Evolutionary conservation across 306 rosid species (phyloP), one percentile per base, ranked within the genome.

Genomic region (Alnus glutinosa): DNA sequence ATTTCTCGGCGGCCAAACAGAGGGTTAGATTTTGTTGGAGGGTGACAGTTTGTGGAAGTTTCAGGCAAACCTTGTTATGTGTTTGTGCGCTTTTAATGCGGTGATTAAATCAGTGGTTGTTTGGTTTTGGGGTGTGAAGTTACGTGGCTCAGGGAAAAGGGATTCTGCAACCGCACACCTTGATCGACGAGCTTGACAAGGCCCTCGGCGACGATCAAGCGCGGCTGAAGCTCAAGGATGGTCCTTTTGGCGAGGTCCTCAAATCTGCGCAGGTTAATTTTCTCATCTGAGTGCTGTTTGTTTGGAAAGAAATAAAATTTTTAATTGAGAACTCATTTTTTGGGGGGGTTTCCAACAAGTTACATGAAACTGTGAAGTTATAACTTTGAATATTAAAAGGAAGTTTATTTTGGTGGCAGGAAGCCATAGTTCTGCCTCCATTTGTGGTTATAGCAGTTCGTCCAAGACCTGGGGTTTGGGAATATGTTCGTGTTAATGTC

Each of bases 401-500:
- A 23, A 34, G 77, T 79, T 12, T 73, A 8, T 63, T 77, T 76
- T 75, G 88, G 52, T 85, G 23, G 7, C 81, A 90, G 93, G 97
- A 90, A 89, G 97, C 96, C 64, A 90, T 94, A 83, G 75, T 94
- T 78, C 71, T 86, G 88, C 98, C 98, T 73, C 97, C 98, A 70
- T 94, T 86, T 86, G 96, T 94, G 87, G 96, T 92, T 9, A 80
- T 94, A 63, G 96, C 93, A 77, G 94, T 94, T 90, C 96, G 97
- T 30, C 98, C 97, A 16, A 89, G 98, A 58, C 96, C 97, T 70
- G 98, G 98, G 81, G 95, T 91, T 70, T 93, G 98, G 87, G 97
- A 95, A 77, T 92, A 85, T 46, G 94, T 92, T 23, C 98, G 97
- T 73, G 97, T 92, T 52, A 91, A 95, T 80, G 88, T 91, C 76